Evolutionary conservation across 495 filamentous ascomycete genomes (phyloP).

Genomic region (Penicillium ochrochloron): DNA sequence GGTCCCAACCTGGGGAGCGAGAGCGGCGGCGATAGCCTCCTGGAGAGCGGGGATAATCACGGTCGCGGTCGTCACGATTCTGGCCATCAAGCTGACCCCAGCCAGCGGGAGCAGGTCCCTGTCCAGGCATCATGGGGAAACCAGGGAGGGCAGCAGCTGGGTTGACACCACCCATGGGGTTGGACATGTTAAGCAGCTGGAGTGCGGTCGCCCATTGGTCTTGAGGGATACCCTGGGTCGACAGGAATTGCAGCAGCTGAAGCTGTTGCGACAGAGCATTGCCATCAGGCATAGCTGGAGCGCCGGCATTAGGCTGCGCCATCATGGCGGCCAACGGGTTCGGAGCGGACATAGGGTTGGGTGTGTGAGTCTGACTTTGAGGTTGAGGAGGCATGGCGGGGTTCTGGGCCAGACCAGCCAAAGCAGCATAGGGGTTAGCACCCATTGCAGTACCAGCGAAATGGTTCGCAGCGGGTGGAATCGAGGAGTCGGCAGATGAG

Average conservation of each 20-base stretch:
- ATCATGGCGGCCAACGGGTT: slow-evolving; percentile 56
- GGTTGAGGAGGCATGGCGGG: slow-evolving; percentile 50
- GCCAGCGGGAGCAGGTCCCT: slow-evolving; percentile 27
- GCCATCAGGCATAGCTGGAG: slow-evolving; percentile 40
- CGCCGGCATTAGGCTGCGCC: slow-evolving; percentile 40
- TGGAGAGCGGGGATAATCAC: slow-evolving; percentile 61
- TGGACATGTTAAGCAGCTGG: slow-evolving; percentile 50
- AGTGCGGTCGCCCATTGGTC: slow-evolving; percentile 64
- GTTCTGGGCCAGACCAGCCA: slow-evolving; percentile 44
- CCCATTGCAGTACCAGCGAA: slow-evolving; percentile 48
- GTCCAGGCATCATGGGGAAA: slow-evolving; percentile 31
- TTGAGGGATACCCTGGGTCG: slow-evolving; percentile 61
- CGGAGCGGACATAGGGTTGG: slow-evolving; percentile 45
- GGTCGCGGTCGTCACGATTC: slow-evolving; percentile 68
- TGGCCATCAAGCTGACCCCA: slow-evolving; percentile 48
- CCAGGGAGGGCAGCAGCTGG: slow-evolving; percentile 34
- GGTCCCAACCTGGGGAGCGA: slow-evolving; percentile 73
- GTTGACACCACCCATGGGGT: slow-evolving; percentile 38
- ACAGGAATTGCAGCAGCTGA: slow-evolving; percentile 62
- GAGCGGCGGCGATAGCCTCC: slow-evolving; percentile 72
- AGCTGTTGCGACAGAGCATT: slow-evolving; percentile 64
- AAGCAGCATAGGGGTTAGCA: slow-evolving; percentile 63
- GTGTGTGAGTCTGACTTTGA: slow-evolving; percentile 50
- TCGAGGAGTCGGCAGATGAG: slow-evolving; percentile 51
- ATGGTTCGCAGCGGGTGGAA: slow-evolving; percentile 61